These are phyloP conservation scores for Acacia confusa DNA, from an alignment of 306 rosid species.

Conservation along the genomic window DNA sequence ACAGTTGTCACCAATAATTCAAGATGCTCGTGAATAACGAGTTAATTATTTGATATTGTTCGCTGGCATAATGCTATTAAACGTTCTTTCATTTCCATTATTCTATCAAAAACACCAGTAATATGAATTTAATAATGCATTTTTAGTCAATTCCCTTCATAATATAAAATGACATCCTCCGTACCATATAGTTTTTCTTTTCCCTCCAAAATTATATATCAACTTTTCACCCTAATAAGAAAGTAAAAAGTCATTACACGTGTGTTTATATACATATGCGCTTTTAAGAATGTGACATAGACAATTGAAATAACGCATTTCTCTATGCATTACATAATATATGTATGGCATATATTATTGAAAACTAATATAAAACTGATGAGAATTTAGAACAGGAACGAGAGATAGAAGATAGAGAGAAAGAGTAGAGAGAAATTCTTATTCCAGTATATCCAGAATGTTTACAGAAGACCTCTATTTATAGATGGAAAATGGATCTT, in stretches of 20 bases:
- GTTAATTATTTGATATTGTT: background rate
- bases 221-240: background rate
- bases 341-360: background rate
- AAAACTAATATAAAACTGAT: too few relatives aligned
- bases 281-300: background rate
- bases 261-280: background rate
- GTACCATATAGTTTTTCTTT: background rate
- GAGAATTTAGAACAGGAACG: too few relatives aligned
- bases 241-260: background rate
- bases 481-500: too few relatives aligned
- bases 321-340: background rate
- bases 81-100: background rate
- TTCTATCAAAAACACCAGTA: background rate
- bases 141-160: background rate
- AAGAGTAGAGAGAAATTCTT: too few relatives aligned
- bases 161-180: background rate
- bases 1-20: constrained; percentile 39
- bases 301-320: background rate
- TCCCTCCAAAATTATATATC: background rate
- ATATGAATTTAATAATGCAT: constrained; percentile 3
- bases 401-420: too few relatives aligned
- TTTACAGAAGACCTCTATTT: too few relatives aligned
- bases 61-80: background rate
- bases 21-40: constrained; percentile 31
- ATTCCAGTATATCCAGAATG: too few relatives aligned